These are phyloP conservation scores for Phaffia australis DNA, from an alignment of 768 basidiomycete species.

Conservation along the genomic window DNA sequence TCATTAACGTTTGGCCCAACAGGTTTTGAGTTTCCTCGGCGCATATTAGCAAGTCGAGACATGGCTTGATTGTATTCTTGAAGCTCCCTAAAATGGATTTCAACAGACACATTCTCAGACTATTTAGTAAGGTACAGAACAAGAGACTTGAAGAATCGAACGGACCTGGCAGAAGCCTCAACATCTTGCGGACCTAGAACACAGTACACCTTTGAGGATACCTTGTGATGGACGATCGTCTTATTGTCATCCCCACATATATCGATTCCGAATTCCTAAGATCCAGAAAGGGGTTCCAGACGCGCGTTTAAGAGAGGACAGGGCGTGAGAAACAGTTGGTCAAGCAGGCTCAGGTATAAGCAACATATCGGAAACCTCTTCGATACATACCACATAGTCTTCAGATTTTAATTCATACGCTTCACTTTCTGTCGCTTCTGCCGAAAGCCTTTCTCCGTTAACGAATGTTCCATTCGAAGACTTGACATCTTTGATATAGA, in stretches of 20 bases:
- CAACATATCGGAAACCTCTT: not conserved
- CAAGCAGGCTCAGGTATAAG: not conserved
- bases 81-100: conserved; percentile 3
- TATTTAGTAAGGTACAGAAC: too few relatives aligned
- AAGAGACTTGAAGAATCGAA: not conserved
- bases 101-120: not conserved
- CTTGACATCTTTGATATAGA: conserved; percentile 97
- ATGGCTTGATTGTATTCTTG: conserved; percentile 20
- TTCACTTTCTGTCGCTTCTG: conserved; percentile 80
- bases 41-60: conserved; percentile 13
- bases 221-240: conserved; percentile 96
- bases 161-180: conserved; percentile 28
- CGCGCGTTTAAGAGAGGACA: not conserved
- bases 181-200: conserved; percentile 79
- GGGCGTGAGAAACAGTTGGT: not conserved
- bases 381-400: conserved; percentile 74
- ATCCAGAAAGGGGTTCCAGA: not conserved
- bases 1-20: conserved; percentile 20
- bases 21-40: conserved; percentile 17
- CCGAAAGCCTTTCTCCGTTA: conserved; percentile 82
- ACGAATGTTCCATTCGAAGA: conserved; percentile 98
- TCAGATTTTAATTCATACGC: conserved; percentile 89
- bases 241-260: conserved; percentile 98
- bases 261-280: conserved; percentile 96
- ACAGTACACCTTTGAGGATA: conserved; percentile 85